phyloP scores from a whole-genome alignment of 495 filamentous ascomycete genomes.

The Letharia lupina region DNA sequence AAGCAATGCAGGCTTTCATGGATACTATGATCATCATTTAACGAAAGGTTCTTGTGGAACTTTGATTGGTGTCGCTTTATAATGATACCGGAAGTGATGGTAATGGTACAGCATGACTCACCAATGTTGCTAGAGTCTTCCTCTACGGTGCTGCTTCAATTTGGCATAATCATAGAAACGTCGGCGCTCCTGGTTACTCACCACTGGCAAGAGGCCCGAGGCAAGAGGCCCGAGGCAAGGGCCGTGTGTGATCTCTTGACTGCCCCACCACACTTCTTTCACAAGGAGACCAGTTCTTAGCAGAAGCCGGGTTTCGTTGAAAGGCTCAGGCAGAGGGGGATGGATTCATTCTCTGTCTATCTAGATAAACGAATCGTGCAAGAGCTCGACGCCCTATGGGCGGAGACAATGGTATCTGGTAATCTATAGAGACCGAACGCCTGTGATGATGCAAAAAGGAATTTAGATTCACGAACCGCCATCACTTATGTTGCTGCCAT shows the following conservation, averaged over 20 bases:
- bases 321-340: background rate
- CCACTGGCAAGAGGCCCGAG: background rate
- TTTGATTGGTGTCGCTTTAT: too few relatives aligned
- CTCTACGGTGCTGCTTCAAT: background rate
- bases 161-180: background rate
- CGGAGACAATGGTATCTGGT: conserved; percentile 4
- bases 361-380: background rate
- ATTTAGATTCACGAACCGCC: background rate
- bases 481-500: background rate
- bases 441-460: background rate
- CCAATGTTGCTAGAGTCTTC: background rate
- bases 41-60: too few relatives aligned
- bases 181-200: background rate
- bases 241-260: background rate
- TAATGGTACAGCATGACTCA: background rate
- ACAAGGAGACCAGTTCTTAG: background rate
- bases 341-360: background rate
- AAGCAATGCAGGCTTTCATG: too few relatives aligned
- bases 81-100: too few relatives aligned
- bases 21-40: too few relatives aligned
- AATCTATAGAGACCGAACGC: background rate
- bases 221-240: background rate
- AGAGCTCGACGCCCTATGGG: conserved; percentile 1
- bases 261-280: background rate
- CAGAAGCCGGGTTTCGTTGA: background rate